phyloP scores from a whole-genome alignment of 139 green algal genomes.

The Micromonas pusilla region DNA sequence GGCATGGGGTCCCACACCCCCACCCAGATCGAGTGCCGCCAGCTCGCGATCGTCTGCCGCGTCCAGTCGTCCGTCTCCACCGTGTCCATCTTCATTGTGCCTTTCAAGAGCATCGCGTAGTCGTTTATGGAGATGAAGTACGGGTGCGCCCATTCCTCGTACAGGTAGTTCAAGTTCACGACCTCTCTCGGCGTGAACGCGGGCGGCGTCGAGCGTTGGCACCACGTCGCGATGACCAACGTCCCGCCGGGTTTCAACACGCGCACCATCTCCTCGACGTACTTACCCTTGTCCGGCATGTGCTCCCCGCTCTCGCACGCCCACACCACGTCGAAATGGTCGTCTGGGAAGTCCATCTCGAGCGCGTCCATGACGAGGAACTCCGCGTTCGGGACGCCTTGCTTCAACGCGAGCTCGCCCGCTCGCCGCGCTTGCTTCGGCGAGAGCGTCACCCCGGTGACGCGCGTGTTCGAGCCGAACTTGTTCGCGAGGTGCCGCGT shows the following conservation, averaged over 20 bases:
- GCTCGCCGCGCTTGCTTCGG: constrained; percentile 50
- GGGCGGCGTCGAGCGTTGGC: constrained; percentile 52
- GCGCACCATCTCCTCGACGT: constrained; percentile 83
- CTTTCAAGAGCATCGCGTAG: constrained; percentile 72
- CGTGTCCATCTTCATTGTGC: constrained; percentile 49
- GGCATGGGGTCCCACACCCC: constrained; percentile 83
- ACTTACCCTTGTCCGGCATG: constrained; percentile 94
- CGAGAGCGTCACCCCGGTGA: constrained; percentile 85
- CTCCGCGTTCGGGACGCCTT: constrained; percentile 42
- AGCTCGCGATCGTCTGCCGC: constrained; percentile 68
- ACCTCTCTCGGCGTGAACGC: constrained; percentile 66
- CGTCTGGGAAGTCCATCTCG: constrained; percentile 74
- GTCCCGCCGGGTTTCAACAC: constrained; percentile 72
- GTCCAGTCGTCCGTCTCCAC: constrained; percentile 73
- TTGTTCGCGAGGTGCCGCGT: constrained; percentile 70
- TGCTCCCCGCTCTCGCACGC: constrained; percentile 94
- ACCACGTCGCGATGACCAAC: constrained; percentile 31
- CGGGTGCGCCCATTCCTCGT: constrained; percentile 91
- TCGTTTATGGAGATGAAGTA: constrained; percentile 91
- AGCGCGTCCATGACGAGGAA: constrained; percentile 85
- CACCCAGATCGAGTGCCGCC: constrained; percentile 87
- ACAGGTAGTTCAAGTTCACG: constrained; percentile 78
- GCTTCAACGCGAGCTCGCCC: constrained; percentile 69
- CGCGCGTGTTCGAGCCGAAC: constrained; percentile 54
- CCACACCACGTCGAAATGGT: constrained; percentile 94